Evolutionary conservation across 345 rosid genomes (phyloP), one percentile per base, ranked within the genome.

Genomic region (Salix dunnii): DNA sequence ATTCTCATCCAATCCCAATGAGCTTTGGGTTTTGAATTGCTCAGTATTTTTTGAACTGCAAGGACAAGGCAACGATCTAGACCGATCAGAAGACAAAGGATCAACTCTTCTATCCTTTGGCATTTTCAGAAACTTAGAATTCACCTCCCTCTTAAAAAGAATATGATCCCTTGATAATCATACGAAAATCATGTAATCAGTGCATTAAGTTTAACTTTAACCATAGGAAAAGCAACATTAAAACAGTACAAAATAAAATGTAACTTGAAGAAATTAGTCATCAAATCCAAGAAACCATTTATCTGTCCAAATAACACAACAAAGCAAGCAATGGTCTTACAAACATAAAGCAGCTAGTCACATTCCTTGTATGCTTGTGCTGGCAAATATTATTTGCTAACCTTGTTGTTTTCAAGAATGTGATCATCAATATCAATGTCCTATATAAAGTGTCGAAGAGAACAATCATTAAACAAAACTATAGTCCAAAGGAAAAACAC

Each of bases 41-140:
- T 85, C 81, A 8, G 73, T 55, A 53, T 80, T 83, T 70, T 80
- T 75, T 74, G 87, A 63, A 36, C 83, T 79, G 10, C 60, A 7
- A 20, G 23, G 60, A 25, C 21, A 53, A 53, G 25, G 25, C 3
- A 4, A 53, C 4, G 60, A 53, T 21, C 25, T 53, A 2, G 60
- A 53, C 46, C 76, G 77, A 76, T 42, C 83, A 83, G 80, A 72
- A 55, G 86, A 63, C 38, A 76, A 78, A 11, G 72, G 70, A 70
- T 79, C 16, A 2, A 71, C 76, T 42, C 82, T 75, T 82, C 87
- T 86, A 58, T 88, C 90, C 88, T 86, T 88, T 28, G 82, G 86
- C 96, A 91, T 89, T 28, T 68, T 51, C 7, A 70, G 25, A 53
- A 51, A 53, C 60, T 21, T 53, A 7, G 60, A 21, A 53, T 2